Base-by-base conservation (phyloP, 305 asterid genomes). In the Fraxinus paxiana region DNA sequence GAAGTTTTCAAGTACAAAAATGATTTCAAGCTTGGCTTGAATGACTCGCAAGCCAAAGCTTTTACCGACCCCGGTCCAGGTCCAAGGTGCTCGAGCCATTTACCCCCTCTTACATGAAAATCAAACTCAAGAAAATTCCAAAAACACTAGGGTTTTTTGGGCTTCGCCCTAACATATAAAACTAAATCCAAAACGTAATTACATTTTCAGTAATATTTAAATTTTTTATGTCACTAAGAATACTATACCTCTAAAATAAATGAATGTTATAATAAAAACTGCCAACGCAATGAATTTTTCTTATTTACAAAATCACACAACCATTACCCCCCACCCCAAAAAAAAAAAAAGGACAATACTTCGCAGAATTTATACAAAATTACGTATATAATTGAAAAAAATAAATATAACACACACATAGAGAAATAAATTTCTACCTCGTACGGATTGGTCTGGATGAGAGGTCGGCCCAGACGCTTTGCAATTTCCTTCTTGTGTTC, bases 401-500 rank as follows among this genome's bases (percentile, higher is more conserved):
- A 1, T 1, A 26, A 17, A 18, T 2, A 6, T 26, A 75, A 56
- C 59, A 41, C 8, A 15, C n/a, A 74, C 17, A 13, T 34, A 18
- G 38, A 46, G 8, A 65, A 2, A 37, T 6, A 26, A 73, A 80
- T 28, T 43, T 70, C 7, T 10, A 94, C 98, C 99, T 96, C 98
- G n/a, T 95, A 95, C 1, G 92, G 51, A 84, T 91, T 92, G 67
- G 98, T 94, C 0, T 91, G 89, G 70, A 95, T 79, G 12, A 92
- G 82, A 9, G 99, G 97, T 5, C 99, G 89, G 6, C 99, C 97
- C 43, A 94, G 87, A 48, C 99, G 99, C 85, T 90, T 91, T 1
- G 97, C 92, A 38, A 94, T 89, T 84, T 95, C 96, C 92, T 92
- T 94, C 85, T 92, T 93, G 34, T 92, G 93, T 63, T 95, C 91